A percentile compares a stretch with the other conserved stretches of the same genome.
These are phyloP conservation scores for Cyclospora cayetanensis DNA, from an alignment of 169 alveolate species.

Conservation along the genomic window DNA sequence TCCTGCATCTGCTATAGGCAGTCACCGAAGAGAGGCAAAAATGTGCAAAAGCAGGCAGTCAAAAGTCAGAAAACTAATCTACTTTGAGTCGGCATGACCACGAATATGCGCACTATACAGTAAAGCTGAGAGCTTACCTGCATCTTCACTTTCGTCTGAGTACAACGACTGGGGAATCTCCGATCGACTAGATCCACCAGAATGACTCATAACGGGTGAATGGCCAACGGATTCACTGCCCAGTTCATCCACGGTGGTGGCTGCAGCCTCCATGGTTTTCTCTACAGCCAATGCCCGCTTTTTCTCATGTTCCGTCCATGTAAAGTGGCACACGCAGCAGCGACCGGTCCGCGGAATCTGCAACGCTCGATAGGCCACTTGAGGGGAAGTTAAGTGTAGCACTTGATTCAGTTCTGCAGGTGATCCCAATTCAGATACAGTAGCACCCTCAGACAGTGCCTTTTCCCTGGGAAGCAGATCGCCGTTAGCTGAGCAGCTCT, in stretches of 20 bases:
- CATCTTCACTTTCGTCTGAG: background rate
- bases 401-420: no score
- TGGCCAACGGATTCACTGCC: background rate
- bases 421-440: no score
- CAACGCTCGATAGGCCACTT: background rate
- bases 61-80: no score
- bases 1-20: background rate
- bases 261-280: background rate
- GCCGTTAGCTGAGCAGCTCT: no score
- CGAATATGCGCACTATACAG: no score
- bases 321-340: conserved; percentile 23
- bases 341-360: conserved; percentile 16
- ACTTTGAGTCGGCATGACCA: no score
- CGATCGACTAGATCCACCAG: background rate
- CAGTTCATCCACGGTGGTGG: background rate
- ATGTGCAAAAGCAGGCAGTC: no score
- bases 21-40: no score
- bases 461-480: no score
- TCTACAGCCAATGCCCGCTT: conserved; percentile 22
- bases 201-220: background rate
- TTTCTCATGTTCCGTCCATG: background rate
- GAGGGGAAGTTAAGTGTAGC: background rate
- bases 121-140: background rate
- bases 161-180: background rate
- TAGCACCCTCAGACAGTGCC: no score